Evolutionary conservation across 2,329 filamentous ascomycete genomes (phyloP), one percentile per base, ranked within the genome.

Genomic region (Aspergillus tanneri): DNA sequence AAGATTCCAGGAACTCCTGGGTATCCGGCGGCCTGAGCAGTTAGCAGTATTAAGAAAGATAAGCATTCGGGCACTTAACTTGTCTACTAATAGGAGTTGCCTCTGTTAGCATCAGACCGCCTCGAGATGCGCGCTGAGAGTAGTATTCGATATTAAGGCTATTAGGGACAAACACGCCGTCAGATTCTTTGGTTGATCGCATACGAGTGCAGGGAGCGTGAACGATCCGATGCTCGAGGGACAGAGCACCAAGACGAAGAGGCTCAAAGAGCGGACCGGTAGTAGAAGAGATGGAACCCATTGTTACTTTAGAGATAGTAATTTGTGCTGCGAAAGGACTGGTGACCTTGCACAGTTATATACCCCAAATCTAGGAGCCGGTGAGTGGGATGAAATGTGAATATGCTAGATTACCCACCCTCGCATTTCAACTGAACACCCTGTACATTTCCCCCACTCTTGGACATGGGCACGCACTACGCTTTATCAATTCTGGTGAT

Each of bases 231-330:
- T 66, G 63, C 8, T 58, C 48, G 2, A 66, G 49, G 5, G 51
- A 39, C 0, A 65, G 32, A 12, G 59, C 51, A 1, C 62, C 63
- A 7, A 66, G 34, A 5, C 50, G 52, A 3, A 74, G 59, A 23
- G 74, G 72, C 41, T 70, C 71, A 34, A 65, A 64, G 19, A 65
- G 56, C 21, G 54, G 43, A n/a, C 54, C 55, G 30, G 50, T 52
- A 9, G 52, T n/a, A n/a, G n/a, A 24, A 8, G 57, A 53, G 32
- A 62, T 47, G 34, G 60, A 63, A 21, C 60, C 60, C 60, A 63
- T 62, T 37, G 16, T 46, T n/a, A n/a, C n/a, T n/a, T n/a, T n/a
- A n/a, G n/a, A n/a, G n/a, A n/a, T n/a, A n/a, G n/a, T n/a, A n/a
- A n/a, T n/a, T n/a, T n/a, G n/a, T n/a, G n/a, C n/a, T n/a, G n/a